Evolutionary conservation across 2,329 filamentous ascomycete genomes (phyloP).

Genomic region (Stenocarpella maydis): DNA sequence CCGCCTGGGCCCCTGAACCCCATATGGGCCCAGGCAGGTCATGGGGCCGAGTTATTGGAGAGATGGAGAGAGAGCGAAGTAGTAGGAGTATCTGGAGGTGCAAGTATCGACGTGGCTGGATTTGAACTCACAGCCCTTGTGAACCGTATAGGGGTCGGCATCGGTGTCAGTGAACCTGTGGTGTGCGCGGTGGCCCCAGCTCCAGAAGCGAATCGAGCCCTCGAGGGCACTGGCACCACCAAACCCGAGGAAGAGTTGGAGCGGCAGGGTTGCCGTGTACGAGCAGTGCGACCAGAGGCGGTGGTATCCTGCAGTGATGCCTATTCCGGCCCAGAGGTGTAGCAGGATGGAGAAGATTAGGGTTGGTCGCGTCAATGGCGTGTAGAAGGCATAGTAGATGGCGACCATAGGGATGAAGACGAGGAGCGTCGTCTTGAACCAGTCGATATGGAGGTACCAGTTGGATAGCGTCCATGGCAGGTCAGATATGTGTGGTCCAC

Average conservation of each 20-base stretch:
- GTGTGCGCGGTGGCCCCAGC: constrained; percentile 82
- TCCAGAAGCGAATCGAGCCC: constrained; percentile 90
- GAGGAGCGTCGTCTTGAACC: constrained; percentile 28
- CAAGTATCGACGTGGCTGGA: background rate
- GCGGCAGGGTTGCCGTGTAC: constrained; percentile 78
- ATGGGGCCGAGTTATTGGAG: background rate
- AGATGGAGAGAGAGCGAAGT: background rate
- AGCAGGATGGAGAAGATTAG: constrained; percentile 66
- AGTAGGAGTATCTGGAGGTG: background rate
- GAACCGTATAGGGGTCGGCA: constrained; percentile 90
- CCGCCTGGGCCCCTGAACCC: background rate
- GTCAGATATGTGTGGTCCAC: constrained; percentile 28
- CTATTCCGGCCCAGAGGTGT: constrained; percentile 85
- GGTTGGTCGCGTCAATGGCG: constrained; percentile 24
- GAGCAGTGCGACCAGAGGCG: constrained; percentile 87
- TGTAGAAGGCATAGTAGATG: constrained; percentile 7
- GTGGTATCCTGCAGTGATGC: constrained; percentile 83
- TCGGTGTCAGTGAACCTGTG: constrained; percentile 93
- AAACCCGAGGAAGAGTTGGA: constrained; percentile 83
- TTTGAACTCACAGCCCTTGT: constrained; percentile 68
- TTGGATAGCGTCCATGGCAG: constrained; percentile 28
- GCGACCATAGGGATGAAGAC: constrained; percentile 26
- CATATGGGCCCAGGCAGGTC: background rate
- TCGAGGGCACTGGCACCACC: constrained; percentile 85
- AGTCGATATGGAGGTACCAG: constrained; percentile 30